Percentiles rank a stretch among this genome's conserved stretches.
Evolutionary conservation across 2,329 filamentous ascomycete genomes (phyloP).

Genomic region (Talaromyces funiculosus): DNA sequence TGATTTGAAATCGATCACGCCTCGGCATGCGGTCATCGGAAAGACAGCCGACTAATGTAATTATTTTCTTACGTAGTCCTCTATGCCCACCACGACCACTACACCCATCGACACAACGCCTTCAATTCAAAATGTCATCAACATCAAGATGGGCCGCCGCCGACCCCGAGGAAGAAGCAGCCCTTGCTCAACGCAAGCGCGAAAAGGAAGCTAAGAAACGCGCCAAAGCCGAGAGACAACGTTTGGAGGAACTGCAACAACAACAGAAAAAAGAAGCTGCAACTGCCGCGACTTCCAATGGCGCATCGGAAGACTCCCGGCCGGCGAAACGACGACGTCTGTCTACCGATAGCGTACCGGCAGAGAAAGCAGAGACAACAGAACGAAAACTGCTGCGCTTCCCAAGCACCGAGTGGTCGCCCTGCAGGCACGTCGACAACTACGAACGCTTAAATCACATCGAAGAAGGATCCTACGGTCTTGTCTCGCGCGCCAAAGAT

Average conservation of each 20-base stretch:
- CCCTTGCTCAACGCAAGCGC: slow-evolving; percentile 61
- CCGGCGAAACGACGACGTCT: slow-evolving; percentile 46
- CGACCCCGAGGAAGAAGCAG: slow-evolving; percentile 70
- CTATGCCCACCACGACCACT: background rate
- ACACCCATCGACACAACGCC: background rate
- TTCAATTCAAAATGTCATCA: slow-evolving; percentile 24
- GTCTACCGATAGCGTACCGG: slow-evolving; percentile 7
- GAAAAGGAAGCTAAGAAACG: slow-evolving; percentile 89
- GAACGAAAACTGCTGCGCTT: slow-evolving; percentile 62
- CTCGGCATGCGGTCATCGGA: slow-evolving; percentile 13
- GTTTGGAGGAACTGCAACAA: slow-evolving; percentile 49
- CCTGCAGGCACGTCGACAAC: slow-evolving; percentile 72
- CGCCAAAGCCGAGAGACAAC: slow-evolving; percentile 74
- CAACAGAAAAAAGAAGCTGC: slow-evolving; percentile 15
- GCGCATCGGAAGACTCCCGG: slow-evolving; percentile 24
- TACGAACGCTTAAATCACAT: slow-evolving; percentile 95
- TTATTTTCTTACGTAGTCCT: background rate
- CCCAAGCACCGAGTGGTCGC: slow-evolving; percentile 60
- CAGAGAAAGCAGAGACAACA: slow-evolving; percentile 18
- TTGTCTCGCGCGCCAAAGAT: slow-evolving; percentile 79
- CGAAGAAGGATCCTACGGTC: slow-evolving; percentile 94
- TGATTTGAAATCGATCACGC: slow-evolving; percentile 15
- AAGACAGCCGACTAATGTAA: background rate
- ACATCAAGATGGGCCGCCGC: slow-evolving; percentile 85
- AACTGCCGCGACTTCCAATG: slow-evolving; percentile 18